Base-by-base conservation (phyloP, 139 green algal genomes). In the Monoraphidium neglectum region DNA sequence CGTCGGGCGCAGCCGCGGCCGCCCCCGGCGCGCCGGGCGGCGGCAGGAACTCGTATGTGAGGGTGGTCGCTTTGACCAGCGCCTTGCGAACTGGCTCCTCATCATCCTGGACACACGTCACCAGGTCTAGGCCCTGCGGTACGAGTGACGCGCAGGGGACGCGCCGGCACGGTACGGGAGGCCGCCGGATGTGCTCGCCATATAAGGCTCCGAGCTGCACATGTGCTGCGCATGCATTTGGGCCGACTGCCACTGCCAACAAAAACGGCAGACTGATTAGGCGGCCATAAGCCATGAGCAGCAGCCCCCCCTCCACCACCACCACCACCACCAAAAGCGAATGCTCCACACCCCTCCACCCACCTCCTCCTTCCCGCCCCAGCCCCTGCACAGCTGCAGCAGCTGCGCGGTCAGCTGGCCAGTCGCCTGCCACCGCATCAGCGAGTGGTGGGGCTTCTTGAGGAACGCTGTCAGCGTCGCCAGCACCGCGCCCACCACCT, bases 331-430 rank as follows among this genome's bases (percentile, higher is more conserved):
- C 43, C 43, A n/a, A n/a, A n/a, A n/a, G n/a, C n/a, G n/a, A n/a
- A n/a, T n/a, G n/a, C n/a, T n/a, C n/a, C n/a, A n/a, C 43, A 8
- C 8, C 43, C 5, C 23, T 2, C 21, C 36, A 15, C 70, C 30
- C 68, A 93, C 90, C 82, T 93, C 83, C 46, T 97, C 92, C 60
- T 90, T 92, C n/a, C 90, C 88, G 26, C 91, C 93, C 94, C 94
- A 97, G 16, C 89, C 87, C 56, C 91, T 82, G 53, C 83, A 83
- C 63, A 98, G 68, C 12, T 82, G 79, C 43, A 94, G 80, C 24
- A 98, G 78, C 4, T 91, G 85, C 1, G 53, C 28, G 56, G 90
- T 93, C 4, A 97, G 78, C 13, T 83, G 82, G 12, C 86, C 57
- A 4, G 83, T 63, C 4, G 85, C 87, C 32, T 88, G 76, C 86